Evolutionary conservation across 2,329 filamentous ascomycete genomes (phyloP).

Genomic region (Colletotrichum horii): DNA sequence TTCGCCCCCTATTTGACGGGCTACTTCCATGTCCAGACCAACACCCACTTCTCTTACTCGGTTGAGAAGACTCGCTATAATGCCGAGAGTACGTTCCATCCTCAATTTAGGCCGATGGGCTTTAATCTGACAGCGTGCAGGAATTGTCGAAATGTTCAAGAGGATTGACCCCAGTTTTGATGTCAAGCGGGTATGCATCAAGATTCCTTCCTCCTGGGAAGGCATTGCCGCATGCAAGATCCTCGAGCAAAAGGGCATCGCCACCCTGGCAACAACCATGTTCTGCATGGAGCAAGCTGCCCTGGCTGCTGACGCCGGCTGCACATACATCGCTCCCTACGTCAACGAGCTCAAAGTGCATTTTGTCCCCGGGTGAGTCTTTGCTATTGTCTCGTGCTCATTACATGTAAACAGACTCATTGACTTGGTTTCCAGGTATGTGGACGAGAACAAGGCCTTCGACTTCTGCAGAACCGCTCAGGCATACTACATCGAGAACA

Average conservation of each 20-base stretch:
- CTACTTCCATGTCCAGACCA: slow-evolving; percentile 64
- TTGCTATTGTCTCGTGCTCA: not conserved
- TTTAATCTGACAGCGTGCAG: slow-evolving; percentile 33
- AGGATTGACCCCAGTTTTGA: slow-evolving; percentile 49
- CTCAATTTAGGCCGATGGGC: not conserved
- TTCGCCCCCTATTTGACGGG: slow-evolving; percentile 56
- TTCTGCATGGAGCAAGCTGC: slow-evolving; percentile 67
- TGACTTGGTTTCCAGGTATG: slow-evolving; percentile 41
- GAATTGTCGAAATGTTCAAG: slow-evolving; percentile 54
- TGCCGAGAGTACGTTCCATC: slow-evolving; percentile 47
- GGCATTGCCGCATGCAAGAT: slow-evolving; percentile 63
- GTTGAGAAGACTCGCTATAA: slow-evolving; percentile 53
- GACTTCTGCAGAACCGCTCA: slow-evolving; percentile 57
- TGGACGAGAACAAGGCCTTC: slow-evolving; percentile 54
- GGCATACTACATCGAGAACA: slow-evolving; percentile 51
- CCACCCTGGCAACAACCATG: slow-evolving; percentile 66
- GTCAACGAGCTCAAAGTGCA: slow-evolving; percentile 70
- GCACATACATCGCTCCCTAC: slow-evolving; percentile 69
- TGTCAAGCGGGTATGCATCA: slow-evolving; percentile 61
- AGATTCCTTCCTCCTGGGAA: slow-evolving; percentile 68
- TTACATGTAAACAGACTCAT: not conserved
- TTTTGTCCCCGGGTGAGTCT: slow-evolving; percentile 52
- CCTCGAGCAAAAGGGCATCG: slow-evolving; percentile 58
- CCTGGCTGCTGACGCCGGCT: slow-evolving; percentile 61
- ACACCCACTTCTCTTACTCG: slow-evolving; percentile 60